phyloP scores from a whole-genome alignment of 768 basidiomycete genomes.

The Lactarius sanguifluus region DNA sequence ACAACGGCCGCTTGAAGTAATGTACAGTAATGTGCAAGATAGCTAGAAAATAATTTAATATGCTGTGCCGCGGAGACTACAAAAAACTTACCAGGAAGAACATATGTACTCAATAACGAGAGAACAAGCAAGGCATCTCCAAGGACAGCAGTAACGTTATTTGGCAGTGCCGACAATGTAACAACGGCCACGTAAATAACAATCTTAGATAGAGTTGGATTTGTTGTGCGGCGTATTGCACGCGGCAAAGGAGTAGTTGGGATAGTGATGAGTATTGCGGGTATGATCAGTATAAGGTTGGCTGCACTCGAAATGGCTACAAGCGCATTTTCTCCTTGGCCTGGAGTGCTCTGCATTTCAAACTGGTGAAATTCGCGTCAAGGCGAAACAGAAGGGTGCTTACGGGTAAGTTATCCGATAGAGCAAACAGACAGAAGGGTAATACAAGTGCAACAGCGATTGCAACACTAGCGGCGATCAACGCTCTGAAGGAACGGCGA shows the following conservation, averaged over 20 bases:
- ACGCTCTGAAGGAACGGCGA: conserved; percentile 55
- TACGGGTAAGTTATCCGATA: conserved; percentile 45
- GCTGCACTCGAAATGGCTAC: conserved; percentile 47
- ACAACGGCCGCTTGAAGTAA: conserved; percentile 78
- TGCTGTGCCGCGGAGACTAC: neutral
- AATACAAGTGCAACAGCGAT: conserved; percentile 52
- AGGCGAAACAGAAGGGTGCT: conserved; percentile 29
- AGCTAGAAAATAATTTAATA: conserved; percentile 40
- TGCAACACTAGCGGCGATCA: conserved; percentile 52
- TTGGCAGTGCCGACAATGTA: conserved; percentile 48
- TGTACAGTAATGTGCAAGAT: conserved; percentile 79
- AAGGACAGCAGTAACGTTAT: conserved; percentile 40
- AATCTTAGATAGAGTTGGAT: conserved; percentile 48
- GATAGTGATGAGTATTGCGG: conserved; percentile 55
- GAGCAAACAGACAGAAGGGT: conserved; percentile 56
- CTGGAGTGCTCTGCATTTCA: conserved; percentile 33
- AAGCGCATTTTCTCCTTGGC: conserved; percentile 36
- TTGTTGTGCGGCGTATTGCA: conserved; percentile 40
- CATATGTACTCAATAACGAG: conserved; percentile 56
- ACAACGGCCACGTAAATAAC: conserved; percentile 45
- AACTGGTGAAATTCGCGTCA: conserved; percentile 22
- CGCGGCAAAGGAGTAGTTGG: conserved; percentile 53
- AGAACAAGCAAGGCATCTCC: conserved; percentile 51
- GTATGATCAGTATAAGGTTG: conserved; percentile 59
- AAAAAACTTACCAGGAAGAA: conserved; percentile 53